phyloP scores from a whole-genome alignment of 495 filamentous ascomycete genomes.

The Annulohypoxylon stygium region DNA sequence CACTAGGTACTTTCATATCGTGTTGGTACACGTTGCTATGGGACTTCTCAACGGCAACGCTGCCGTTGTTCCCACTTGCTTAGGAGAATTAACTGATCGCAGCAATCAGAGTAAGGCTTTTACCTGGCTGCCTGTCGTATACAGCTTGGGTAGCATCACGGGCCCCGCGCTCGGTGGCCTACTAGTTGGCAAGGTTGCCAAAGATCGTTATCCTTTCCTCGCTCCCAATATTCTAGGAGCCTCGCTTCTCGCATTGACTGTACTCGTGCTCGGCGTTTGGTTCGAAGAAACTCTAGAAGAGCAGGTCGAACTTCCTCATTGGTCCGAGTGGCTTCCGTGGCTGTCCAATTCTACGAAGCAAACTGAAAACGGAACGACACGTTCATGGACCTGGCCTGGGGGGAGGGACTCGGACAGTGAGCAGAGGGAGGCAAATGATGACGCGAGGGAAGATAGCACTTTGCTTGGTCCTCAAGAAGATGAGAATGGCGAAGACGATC shows the following conservation, averaged over 20 bases:
- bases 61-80: slow-evolving; percentile 86
- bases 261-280: slow-evolving; percentile 78
- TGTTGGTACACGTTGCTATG: slow-evolving; percentile 88
- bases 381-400: slow-evolving; percentile 79
- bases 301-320: slow-evolving; percentile 70
- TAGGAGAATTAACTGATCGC: slow-evolving; percentile 94
- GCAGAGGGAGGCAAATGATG: slow-evolving; percentile 53
- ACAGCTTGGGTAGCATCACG: slow-evolving; percentile 92
- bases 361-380: slow-evolving; percentile 62
- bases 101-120: slow-evolving; percentile 94
- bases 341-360: slow-evolving; percentile 39
- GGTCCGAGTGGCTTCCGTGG: slow-evolving; percentile 52
- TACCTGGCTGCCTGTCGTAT: slow-evolving; percentile 91
- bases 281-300: slow-evolving; percentile 91
- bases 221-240: slow-evolving; percentile 84
- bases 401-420: slow-evolving; percentile 53
- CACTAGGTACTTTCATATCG: slow-evolving; percentile 81
- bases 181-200: slow-evolving; percentile 69
- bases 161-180: slow-evolving; percentile 92
- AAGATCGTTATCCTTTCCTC: slow-evolving; percentile 83
- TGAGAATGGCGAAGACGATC: slow-evolving; percentile 48
- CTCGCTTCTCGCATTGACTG: slow-evolving; percentile 75
- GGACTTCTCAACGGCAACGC: slow-evolving; percentile 93
- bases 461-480: slow-evolving; percentile 52
- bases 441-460: slow-evolving; percentile 51